These are phyloP conservation scores for Mallotus repandus DNA, from an alignment of 441 rosid species.

Conservation along the genomic window DNA sequence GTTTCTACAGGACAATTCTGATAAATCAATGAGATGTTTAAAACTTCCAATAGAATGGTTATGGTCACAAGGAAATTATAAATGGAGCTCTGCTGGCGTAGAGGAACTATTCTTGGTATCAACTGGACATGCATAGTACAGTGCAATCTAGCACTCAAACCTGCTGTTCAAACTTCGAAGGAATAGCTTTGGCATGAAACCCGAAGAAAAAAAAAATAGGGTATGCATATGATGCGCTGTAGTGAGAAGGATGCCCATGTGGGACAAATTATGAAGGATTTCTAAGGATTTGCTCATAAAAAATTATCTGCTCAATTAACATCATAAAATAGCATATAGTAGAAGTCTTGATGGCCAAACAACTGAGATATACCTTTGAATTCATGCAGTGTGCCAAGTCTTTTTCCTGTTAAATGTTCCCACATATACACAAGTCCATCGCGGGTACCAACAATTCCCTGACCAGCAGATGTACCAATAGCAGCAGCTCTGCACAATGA, in stretches of 20 bases:
- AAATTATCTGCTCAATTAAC: not conserved
- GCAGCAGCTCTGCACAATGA: conserved; percentile 54
- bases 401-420: conserved; percentile 67
- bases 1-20: not conserved
- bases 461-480: conserved; percentile 46
- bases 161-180: too few species aligned
- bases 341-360: conserved; percentile 1
- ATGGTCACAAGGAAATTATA: not conserved
- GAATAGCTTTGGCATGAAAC: not conserved
- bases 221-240: not conserved
- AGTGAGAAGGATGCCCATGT: not conserved
- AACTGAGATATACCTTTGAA: conserved; percentile 57
- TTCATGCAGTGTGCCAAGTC: conserved; percentile 58
- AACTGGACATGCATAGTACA: not conserved
- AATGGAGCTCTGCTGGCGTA: not conserved
- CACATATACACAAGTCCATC: conserved; percentile 71
- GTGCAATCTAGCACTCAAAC: not conserved
- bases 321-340: not conserved
- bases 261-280: not conserved
- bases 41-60: not conserved
- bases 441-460: conserved; percentile 73
- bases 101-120: not conserved
- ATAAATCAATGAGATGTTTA: not conserved
- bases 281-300: not conserved
- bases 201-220: not conserved